phyloP scores from a whole-genome alignment of 208 protist genomes.

The Leishmania tarentolae region DNA sequence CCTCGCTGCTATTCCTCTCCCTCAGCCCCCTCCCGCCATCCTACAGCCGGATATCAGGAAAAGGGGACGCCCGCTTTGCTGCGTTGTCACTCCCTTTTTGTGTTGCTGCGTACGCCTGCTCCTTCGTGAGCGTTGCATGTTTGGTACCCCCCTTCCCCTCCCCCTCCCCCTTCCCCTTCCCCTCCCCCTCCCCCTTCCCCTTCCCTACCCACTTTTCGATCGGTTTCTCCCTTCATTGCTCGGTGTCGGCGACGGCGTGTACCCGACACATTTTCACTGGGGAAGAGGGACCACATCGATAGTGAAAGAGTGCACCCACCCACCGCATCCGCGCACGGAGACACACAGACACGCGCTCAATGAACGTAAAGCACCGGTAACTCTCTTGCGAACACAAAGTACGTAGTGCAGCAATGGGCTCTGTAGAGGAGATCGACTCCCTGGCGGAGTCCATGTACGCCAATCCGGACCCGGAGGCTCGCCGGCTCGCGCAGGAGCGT shows the following conservation, averaged over 20 bases:
- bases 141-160: neutral
- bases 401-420: slow-evolving; percentile 30
- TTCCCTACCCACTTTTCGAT: no score
- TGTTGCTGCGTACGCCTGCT: neutral
- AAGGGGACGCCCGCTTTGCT: neutral
- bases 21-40: neutral
- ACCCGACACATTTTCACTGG: no score
- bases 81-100: neutral
- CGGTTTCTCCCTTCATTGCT: neutral
- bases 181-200: no score
- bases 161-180: no score
- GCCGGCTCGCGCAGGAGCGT: slow-evolving; percentile 49
- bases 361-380: neutral
- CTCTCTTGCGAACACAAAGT: neutral
- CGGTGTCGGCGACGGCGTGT: no score
- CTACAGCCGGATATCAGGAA: neutral
- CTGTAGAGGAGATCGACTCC: slow-evolving; percentile 65
- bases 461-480: slow-evolving; percentile 42
- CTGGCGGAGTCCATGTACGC: slow-evolving; percentile 76
- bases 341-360: neutral
- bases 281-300: no score
- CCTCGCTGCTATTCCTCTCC: neutral
- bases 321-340: neutral
- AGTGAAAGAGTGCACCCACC: no score
- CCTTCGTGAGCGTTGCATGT: neutral